Evolutionary conservation across 169 alveolate species (phyloP).

Genomic region (Eimeria sp.): DNA sequence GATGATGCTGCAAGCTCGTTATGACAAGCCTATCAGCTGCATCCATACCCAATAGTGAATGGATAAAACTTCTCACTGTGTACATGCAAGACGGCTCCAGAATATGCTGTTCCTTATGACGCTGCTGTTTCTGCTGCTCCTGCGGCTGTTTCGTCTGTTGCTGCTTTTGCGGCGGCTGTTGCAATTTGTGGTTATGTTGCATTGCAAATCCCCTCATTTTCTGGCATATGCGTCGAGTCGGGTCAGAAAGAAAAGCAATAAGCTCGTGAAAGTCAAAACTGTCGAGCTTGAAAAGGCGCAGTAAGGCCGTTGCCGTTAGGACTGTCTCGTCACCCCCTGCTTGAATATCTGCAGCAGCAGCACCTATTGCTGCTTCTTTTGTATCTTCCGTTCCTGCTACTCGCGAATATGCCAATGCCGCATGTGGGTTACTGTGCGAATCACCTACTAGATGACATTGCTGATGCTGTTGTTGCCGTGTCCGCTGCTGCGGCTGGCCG

Average conservation of each 20-base stretch:
- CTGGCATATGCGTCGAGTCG: conserved; percentile 25
- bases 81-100: conserved; percentile 64
- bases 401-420: neutral
- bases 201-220: conserved; percentile 49
- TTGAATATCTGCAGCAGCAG: neutral
- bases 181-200: conserved; percentile 4
- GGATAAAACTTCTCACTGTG: neutral
- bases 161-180: conserved; percentile 42
- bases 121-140: neutral
- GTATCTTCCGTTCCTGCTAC: neutral
- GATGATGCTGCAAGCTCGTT: neutral
- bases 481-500: conserved; percentile 1
- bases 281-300: conserved; percentile 56
- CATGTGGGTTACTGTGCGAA: neutral
- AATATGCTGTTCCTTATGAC: neutral
- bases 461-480: conserved; percentile 29
- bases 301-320: conserved; percentile 58
- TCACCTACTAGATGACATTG: conserved; percentile 14
- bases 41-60: conserved; percentile 41
- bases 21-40: conserved; percentile 35
- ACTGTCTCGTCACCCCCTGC: neutral
- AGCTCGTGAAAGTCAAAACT: conserved; percentile 69
- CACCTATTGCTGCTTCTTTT: neutral
- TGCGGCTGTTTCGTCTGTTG: conserved; percentile 4
- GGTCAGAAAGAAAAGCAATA: conserved; percentile 49